Evolutionary conservation across 106 monocot genomes (phyloP), one percentile per base, ranked within the genome.

Genomic region (Cymbidium sinense): DNA sequence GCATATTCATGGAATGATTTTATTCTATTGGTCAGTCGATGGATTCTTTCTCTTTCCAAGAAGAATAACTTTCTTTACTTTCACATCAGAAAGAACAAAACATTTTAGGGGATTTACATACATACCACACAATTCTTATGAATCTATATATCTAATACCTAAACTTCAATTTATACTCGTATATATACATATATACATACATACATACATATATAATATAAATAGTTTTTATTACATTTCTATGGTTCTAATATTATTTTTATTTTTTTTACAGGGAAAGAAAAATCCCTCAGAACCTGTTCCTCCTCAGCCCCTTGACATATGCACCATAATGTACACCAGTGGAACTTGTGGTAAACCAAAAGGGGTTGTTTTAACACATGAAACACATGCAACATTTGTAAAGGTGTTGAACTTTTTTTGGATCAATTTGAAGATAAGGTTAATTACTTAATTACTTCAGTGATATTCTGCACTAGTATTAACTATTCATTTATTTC

Each of bases 241-340:
- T 67, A 8, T 33, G 29, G 33, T 33, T 67, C 12, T 67, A 67
- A 67, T 62, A 34, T 31, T 67, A 67, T 67, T 67, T 12, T 31
- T 33, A 67, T 30, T 27, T 65, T 65, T 65, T 1, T 13, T 47
- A 52, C 7, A 91, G 93, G 95, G 95, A 82, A 93, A 79, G 52
- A 84, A 93, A 29, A 34, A 86, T 85, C 79, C 77, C 70, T 82
- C 76, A 17, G 83, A 96, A 13, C 87, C 86, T 30, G 64, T 51
- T 18, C 86, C 95, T 33, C 91, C 95, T 29, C 70, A 80, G 67
- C 78, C 91, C 65, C 82, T 74, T 81, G 93, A 96, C 83, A 79
- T 89, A 76, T 96, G 93, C 85, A 90, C 95, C 5, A 93, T 96
- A 78, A 93, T 96, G 93, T 96, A 94, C 77, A 96, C 96, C 50